These are phyloP conservation scores for Trichoderma virens DNA, from an alignment of 495 filamentous ascomycete species.

Conservation along the genomic window DNA sequence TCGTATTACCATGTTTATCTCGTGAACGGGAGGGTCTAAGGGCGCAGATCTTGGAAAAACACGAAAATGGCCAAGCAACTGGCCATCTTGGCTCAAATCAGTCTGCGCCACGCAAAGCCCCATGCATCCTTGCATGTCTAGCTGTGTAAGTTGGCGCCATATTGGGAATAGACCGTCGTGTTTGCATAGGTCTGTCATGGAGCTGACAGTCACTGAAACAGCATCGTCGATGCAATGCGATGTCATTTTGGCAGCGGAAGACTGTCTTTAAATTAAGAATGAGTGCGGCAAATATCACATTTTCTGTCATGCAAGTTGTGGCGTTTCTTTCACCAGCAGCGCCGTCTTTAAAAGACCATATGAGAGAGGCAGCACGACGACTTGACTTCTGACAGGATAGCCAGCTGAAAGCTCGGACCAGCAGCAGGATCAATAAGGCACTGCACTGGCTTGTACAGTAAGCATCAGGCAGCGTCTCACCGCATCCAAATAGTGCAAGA, in stretches of 20 bases:
- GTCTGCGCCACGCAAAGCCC: slow-evolving; percentile 1
- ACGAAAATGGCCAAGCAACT: neutral
- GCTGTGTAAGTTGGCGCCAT: neutral
- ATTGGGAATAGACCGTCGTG: neutral
- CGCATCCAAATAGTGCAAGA: neutral
- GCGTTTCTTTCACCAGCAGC: too few relatives aligned
- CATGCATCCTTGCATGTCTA: neutral
- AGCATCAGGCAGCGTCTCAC: neutral
- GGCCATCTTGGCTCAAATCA: neutral
- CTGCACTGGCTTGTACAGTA: neutral
- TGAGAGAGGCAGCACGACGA: too few relatives aligned
- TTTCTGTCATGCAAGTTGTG: too few relatives aligned
- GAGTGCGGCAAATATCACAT: too few relatives aligned
- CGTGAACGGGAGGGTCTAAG: neutral
- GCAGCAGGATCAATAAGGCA: too few relatives aligned
- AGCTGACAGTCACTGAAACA: too few relatives aligned
- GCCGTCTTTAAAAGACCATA: too few relatives aligned
- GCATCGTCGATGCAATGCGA: too few relatives aligned
- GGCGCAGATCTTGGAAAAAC: neutral
- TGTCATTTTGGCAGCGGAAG: too few relatives aligned
- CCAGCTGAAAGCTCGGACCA: too few relatives aligned
- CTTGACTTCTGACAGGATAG: too few relatives aligned
- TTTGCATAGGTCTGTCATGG: neutral
- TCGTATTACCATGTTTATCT: neutral
- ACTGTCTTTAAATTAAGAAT: too few relatives aligned